Evolutionary conservation across 2,329 filamentous ascomycete species (phyloP).

Genomic region (Biscogniauxia marginata): DNA sequence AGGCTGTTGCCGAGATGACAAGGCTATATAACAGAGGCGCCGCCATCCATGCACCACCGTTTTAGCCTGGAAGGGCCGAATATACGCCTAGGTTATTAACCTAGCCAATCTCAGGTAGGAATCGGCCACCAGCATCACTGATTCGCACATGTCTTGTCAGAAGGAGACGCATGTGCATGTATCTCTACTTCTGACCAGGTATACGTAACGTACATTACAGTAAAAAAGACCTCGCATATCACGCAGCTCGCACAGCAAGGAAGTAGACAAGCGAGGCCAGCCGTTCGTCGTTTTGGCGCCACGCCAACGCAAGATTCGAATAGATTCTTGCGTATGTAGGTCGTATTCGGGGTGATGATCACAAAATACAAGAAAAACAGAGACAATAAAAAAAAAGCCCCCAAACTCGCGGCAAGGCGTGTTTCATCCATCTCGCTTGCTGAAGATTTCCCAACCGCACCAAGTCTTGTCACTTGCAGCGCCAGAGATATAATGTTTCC

Average conservation of each 20-base stretch:
- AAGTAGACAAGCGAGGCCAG: background rate
- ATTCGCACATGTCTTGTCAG: conserved; percentile 9
- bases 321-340: background rate
- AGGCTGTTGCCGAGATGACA: conserved; percentile 25
- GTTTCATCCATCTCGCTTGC: background rate
- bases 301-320: background rate
- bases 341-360: background rate
- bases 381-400: background rate
- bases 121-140: conserved; percentile 28
- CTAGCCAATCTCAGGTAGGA: conserved; percentile 35
- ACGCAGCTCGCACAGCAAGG: background rate
- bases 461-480: background rate
- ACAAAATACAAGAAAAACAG: background rate
- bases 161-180: conserved; percentile 4
- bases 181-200: background rate
- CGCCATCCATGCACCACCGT: conserved; percentile 28
- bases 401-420: background rate
- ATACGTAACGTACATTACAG: background rate
- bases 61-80: conserved; percentile 46
- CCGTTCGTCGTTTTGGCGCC: background rate
- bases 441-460: background rate
- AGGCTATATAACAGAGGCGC: conserved; percentile 22
- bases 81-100: conserved; percentile 35
- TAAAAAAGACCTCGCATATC: background rate
- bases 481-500: background rate